Evolutionary conservation across 306 rosid species (phyloP).

Genomic region (Argentina anserina): DNA sequence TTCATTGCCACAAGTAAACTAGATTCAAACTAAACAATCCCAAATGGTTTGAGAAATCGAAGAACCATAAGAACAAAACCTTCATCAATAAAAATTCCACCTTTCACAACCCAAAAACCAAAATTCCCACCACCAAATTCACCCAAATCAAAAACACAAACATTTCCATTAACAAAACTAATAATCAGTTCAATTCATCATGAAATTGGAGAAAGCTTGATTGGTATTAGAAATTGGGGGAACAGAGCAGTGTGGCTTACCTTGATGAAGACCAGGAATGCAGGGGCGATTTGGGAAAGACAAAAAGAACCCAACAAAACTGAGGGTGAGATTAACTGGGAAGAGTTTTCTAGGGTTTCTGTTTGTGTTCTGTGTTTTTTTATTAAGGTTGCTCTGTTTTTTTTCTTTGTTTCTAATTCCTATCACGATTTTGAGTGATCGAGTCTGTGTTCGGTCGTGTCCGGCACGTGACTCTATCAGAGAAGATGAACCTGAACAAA

Average conservation of each 20-base stretch:
- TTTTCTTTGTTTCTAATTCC: too few relatives aligned
- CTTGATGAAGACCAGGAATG: constrained; percentile 27
- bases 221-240: background rate
- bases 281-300: constrained; percentile 7
- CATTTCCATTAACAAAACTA: too few relatives aligned
- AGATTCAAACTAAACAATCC: background rate
- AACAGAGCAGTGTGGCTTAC: constrained; percentile 16
- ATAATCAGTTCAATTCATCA: background rate
- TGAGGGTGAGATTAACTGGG: background rate
- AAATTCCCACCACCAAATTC: background rate
- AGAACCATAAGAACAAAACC: background rate
- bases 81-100: constrained; percentile 2
- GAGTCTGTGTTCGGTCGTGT: constrained; percentile 30
- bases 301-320: too few relatives aligned
- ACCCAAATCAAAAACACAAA: background rate
- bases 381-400: background rate
- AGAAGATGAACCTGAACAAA: constrained; percentile 9
- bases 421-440: constrained; percentile 21
- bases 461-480: constrained; percentile 54
- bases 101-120: constrained; percentile 1
- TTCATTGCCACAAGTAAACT: background rate
- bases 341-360: constrained; percentile 32
- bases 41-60: background rate
- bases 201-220: background rate
- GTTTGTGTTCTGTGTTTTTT: background rate